phyloP scores from a whole-genome alignment of 345 rosid species.

The Linum trigynum region DNA sequence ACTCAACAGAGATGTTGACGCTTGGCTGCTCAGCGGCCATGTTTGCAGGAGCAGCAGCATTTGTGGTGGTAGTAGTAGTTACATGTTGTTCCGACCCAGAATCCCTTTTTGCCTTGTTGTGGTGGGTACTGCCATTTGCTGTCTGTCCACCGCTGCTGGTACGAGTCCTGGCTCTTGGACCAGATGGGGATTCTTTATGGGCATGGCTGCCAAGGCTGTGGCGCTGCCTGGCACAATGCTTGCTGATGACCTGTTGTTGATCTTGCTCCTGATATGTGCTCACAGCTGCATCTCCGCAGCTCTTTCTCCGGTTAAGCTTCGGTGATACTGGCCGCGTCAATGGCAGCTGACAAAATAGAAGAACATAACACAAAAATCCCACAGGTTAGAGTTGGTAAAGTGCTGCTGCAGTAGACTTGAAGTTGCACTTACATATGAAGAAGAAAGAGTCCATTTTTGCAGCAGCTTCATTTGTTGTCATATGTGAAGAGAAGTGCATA shows the following conservation, averaged over 20 bases:
- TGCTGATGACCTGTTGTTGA: conserved; percentile 25
- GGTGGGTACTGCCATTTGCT: conserved; percentile 23
- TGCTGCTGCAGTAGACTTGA: too few relatives aligned
- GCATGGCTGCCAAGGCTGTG: conserved; percentile 43
- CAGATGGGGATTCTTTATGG: conserved; percentile 28
- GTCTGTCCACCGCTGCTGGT: conserved; percentile 18
- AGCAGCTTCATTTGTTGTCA: neutral
- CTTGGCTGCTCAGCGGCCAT: conserved; percentile 18
- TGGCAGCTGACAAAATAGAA: conserved; percentile 50
- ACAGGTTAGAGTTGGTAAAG: too few relatives aligned
- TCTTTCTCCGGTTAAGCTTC: conserved; percentile 55
- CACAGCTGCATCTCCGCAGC: conserved; percentile 54
- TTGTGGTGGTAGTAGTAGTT: neutral
- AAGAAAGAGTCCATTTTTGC: neutral
- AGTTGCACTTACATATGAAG: neutral
- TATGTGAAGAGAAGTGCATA: neutral
- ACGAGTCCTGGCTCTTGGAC: conserved; percentile 24
- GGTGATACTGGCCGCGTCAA: conserved; percentile 68
- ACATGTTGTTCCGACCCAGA: conserved; percentile 29
- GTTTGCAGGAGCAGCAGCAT: conserved; percentile 33
- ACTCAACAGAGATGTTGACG: conserved; percentile 29
- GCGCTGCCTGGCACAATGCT: conserved; percentile 49
- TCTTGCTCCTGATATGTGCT: conserved; percentile 27
- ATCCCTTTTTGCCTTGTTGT: conserved; percentile 34
- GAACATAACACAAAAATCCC: neutral